Conservation (phyloP, 2,329 filamentous ascomycete genomes). For the Colletotrichum camelliae region DNA sequence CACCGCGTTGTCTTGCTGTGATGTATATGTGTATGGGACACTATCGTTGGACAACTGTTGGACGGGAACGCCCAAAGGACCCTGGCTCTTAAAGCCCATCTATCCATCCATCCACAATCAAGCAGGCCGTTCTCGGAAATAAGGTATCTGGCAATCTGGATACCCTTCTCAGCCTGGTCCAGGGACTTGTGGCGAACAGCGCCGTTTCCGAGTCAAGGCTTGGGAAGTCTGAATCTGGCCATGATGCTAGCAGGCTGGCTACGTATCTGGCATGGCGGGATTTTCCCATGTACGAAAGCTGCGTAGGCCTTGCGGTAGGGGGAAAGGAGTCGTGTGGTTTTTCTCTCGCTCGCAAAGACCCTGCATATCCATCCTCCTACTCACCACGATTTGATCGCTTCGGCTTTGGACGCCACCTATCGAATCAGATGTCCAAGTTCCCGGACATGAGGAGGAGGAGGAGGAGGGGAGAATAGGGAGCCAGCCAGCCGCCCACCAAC, state of each 20-base stretch:
- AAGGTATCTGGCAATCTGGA: not conserved
- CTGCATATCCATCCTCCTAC: slow-evolving; percentile 13
- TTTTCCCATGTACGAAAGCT: not conserved
- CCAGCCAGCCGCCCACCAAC: not conserved
- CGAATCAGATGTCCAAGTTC: not conserved
- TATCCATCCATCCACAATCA: not conserved
- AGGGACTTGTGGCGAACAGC: slow-evolving; percentile 1
- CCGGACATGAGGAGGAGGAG: too few relatives aligned
- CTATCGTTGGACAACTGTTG: not conserved
- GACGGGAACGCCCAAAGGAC: not conserved
- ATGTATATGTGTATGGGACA: not conserved
- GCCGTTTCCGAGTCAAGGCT: slow-evolving; percentile 14
- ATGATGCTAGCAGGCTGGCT: slow-evolving; percentile 5
- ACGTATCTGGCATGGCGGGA: slow-evolving; percentile 1
- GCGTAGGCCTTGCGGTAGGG: not conserved
- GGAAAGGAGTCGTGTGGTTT: not conserved
- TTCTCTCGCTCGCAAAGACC: not conserved
- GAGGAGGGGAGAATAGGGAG: too few relatives aligned
- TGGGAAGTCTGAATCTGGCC: not conserved
- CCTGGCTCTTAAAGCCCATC: not conserved
- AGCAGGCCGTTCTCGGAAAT: not conserved
- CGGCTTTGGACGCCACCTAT: not conserved
- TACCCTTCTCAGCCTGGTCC: not conserved
- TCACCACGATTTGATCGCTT: not conserved
- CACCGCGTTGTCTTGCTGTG: too few relatives aligned